Base-by-base conservation (phyloP, 192 early-diverging fungal species). In the Entomortierella chlamydospora region DNA sequence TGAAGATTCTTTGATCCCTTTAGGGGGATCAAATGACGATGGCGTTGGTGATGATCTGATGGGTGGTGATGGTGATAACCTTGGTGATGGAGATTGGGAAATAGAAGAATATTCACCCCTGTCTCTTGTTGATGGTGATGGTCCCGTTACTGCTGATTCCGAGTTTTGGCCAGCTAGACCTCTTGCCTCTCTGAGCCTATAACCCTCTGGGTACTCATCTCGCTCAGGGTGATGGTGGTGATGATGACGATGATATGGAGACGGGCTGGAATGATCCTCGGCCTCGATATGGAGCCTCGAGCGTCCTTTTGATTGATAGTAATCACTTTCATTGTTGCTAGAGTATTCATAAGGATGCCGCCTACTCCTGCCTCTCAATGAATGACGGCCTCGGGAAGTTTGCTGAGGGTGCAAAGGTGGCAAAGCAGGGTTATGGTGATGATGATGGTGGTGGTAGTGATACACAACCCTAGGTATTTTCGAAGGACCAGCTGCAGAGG, bases 331-430 rank as follows among this genome's bases (percentile, higher is more conserved):
- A 28, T 10, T n/a, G 10, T 33, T 61, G 28, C 10, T 39, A 13
- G 37, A 20, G 26, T 64, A 49, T 30, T 66, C 74, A 23, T 79
- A 66, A 10, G 68, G 56, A 45, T 55, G 66, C 23, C 68, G 54
- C 11, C 56, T 63, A 1, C 53, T 26, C 15, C 17, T 64, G 2
- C 15, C n/a, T 57, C 55, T 68, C 30, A 57, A 26, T n/a, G 60
- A 41, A 3, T 52, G 23, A 12, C 47, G 9, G 28, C 42, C 57
- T 37, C 23, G 33, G 29, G 65, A 68, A 12, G 60, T 57, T 25
- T 79, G 73, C 41, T 79, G 62, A 23, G 76, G 63, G 26, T 79
- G 62, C 30, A 79, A 31, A 10, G 76, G 76, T n/a, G 76, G 76
- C 1, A 79, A 31, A 0, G 57, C 53, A 0, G 76, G 66, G n/a